Conservation (phyloP, 2,329 filamentous ascomycete genomes). For the Pseudocercospora fijiensis region DNA sequence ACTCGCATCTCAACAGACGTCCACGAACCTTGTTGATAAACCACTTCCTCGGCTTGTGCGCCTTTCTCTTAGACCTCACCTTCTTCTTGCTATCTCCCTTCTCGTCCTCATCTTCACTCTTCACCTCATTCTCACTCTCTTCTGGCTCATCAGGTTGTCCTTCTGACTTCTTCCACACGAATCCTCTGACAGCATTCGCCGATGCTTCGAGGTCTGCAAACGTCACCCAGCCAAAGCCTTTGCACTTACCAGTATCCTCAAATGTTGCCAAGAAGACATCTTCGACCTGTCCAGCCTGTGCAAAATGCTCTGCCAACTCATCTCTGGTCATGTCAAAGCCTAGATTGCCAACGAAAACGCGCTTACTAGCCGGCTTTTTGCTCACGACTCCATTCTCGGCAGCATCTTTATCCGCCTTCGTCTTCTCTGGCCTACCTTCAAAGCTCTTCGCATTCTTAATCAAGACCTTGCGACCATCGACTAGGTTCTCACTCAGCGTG, state of each 20-base stretch:
- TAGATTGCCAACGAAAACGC: conserved; percentile 73
- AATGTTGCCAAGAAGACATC: conserved; percentile 91
- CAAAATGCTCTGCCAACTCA: conserved; percentile 75
- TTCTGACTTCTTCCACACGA: conserved; percentile 63
- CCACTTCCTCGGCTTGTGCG: conserved; percentile 59
- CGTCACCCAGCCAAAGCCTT: conserved; percentile 93
- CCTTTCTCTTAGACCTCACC: conserved; percentile 43
- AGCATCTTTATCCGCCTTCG: conserved; percentile 41
- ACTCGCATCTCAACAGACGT: conserved; percentile 80
- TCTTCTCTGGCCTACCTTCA: conserved; percentile 73
- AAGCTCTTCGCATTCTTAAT: conserved; percentile 93
- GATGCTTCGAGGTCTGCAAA: conserved; percentile 79
- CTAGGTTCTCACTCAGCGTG: conserved; percentile 77
- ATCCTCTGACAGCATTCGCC: conserved; percentile 75
- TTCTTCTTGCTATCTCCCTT: conserved; percentile 40
- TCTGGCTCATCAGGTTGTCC: conserved; percentile 47
- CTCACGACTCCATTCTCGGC: conserved; percentile 34
- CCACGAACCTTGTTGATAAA: conserved; percentile 84
- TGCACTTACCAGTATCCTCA: conserved; percentile 95
- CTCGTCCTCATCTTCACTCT: conserved; percentile 34
- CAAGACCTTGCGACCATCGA: conserved; percentile 74
- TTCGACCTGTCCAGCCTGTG: conserved; percentile 77
- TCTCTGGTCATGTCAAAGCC: conserved; percentile 64
- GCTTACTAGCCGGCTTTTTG: conserved; percentile 68
- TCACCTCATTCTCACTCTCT: conserved; percentile 13